Percentiles rank a stretch among this genome's conserved stretches.
Conservation (phyloP, 2,329 filamentous ascomycete genomes). For the Fusarium mundagurra region DNA sequence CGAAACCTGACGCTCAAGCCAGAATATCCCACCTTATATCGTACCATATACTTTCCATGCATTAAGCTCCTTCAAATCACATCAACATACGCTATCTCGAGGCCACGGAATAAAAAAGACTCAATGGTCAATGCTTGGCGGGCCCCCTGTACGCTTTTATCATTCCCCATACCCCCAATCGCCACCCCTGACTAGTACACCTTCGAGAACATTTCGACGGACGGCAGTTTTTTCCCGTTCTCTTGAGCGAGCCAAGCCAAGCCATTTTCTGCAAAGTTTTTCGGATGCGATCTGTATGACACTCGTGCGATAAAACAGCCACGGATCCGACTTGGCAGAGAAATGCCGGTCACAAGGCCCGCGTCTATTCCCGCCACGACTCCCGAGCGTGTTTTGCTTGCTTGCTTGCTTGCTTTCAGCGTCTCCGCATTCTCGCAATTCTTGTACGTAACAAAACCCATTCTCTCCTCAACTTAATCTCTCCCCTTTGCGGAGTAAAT, state of each 20-base stretch:
- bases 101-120: not conserved
- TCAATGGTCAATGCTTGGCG: constrained; percentile 21
- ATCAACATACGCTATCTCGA: not conserved
- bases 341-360: not conserved
- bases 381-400: not conserved
- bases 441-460: constrained; percentile 26
- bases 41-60: constrained; percentile 8
- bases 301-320: constrained; percentile 17
- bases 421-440: constrained; percentile 27
- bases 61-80: not conserved
- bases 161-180: not conserved
- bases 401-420: not conserved
- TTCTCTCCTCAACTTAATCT: constrained; percentile 37
- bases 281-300: constrained; percentile 5
- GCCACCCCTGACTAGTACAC: constrained; percentile 22
- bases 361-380: not conserved
- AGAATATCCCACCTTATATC: not conserved
- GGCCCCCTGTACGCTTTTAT: constrained; percentile 15
- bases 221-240: not conserved
- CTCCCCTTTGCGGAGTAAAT: constrained; percentile 35
- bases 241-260: not conserved
- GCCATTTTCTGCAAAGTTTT: constrained; percentile 9
- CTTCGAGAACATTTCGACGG: constrained; percentile 35
- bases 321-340: constrained; percentile 20
- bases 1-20: not conserved